phyloP scores from a whole-genome alignment of 2,329 filamentous ascomycete genomes.

The Stenocarpella maydis region DNA sequence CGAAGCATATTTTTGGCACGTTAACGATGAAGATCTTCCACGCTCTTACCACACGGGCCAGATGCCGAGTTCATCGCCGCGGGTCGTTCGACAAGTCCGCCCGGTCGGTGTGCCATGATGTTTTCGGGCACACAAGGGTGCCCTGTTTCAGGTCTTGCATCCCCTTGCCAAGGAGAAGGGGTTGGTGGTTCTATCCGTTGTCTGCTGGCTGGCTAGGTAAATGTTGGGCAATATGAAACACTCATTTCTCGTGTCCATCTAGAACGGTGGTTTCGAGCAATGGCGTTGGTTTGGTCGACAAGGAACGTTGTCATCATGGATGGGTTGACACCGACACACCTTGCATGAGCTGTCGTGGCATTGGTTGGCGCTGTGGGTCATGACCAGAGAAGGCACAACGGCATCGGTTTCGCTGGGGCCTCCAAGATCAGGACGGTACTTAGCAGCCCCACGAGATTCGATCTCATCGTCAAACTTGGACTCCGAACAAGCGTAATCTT shows the following conservation, averaged over 20 bases:
- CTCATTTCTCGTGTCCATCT: slow-evolving; percentile 36
- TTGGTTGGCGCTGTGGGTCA: slow-evolving; percentile 5
- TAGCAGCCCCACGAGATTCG: slow-evolving; percentile 16
- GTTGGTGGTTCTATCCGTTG: slow-evolving; percentile 1
- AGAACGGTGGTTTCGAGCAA: slow-evolving; percentile 30
- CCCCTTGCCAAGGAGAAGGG: slow-evolving; percentile 23
- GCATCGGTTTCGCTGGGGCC: not conserved
- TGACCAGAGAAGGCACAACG: not conserved
- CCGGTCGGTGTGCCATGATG: slow-evolving; percentile 10
- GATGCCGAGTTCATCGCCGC: slow-evolving; percentile 18
- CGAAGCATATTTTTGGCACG: slow-evolving; percentile 19
- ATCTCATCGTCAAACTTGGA: slow-evolving; percentile 3
- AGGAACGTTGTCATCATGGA: not conserved
- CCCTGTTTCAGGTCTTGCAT: slow-evolving; percentile 14
- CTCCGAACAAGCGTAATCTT: not conserved
- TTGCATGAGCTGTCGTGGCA: no score
- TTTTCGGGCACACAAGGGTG: slow-evolving; percentile 12
- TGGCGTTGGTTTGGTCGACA: slow-evolving; percentile 4
- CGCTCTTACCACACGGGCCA: slow-evolving; percentile 1
- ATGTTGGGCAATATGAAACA: slow-evolving; percentile 32
- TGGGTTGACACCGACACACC: not conserved
- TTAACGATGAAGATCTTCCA: slow-evolving; percentile 2
- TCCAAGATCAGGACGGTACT: slow-evolving; percentile 11
- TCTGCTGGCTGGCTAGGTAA: slow-evolving; percentile 16
- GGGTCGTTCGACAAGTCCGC: slow-evolving; percentile 16